Conservation (phyloP, 164 flowering plant genomes). For the Brasenia schreberi region DNA sequence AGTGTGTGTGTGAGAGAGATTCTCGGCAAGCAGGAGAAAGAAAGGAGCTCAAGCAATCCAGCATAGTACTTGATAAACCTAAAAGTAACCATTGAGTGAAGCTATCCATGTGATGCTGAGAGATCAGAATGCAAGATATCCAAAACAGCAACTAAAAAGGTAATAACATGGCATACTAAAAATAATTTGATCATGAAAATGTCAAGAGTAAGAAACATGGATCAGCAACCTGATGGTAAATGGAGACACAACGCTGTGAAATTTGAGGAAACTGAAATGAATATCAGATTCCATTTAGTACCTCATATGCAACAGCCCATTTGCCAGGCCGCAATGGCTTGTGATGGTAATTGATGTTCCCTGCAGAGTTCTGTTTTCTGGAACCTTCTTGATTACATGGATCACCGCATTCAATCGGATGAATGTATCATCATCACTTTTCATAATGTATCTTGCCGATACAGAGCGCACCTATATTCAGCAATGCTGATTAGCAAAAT, state of each 20-base stretch:
- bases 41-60: neutral
- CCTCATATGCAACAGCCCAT: conserved; percentile 68
- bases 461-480: conserved; percentile 38
- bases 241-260: no score
- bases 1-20: neutral
- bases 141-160: no score
- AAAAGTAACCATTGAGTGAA: no score
- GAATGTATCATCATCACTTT: conserved; percentile 50
- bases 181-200: neutral
- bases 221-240: no score
- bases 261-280: neutral
- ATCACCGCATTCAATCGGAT: conserved; percentile 33
- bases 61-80: neutral
- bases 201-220: no score
- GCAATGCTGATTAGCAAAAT: neutral
- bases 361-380: conserved; percentile 23
- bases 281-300: conserved; percentile 9
- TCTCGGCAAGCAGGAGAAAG: neutral
- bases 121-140: no score
- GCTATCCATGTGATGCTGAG: no score
- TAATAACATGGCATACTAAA: neutral
- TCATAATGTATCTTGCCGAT: conserved; percentile 38
- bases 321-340: conserved; percentile 39
- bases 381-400: conserved; percentile 21
- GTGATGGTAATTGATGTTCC: conserved; percentile 40